Evolutionary conservation across 2,329 filamentous ascomycete genomes (phyloP), one percentile per base, ranked within the genome.

Genomic region (Cercospora sp.): DNA sequence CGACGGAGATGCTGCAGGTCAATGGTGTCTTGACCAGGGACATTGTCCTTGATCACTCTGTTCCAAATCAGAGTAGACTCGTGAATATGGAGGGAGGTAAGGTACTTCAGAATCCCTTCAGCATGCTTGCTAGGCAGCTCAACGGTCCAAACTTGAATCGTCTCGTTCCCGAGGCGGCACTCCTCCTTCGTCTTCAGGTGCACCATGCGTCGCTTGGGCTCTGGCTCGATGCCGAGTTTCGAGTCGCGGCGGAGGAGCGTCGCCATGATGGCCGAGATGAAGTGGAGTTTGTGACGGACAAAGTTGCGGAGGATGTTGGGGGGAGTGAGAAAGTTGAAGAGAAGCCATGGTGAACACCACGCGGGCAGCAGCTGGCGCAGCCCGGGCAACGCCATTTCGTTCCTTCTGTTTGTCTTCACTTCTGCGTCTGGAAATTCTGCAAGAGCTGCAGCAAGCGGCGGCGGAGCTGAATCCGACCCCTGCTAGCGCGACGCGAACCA

Each of bases 101-200:
- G 26, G 79, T 82, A 93, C 91, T 86, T 88, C 76, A 95, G 86
- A 75, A 93, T 86, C 71, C 86, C 84, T 79, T 91, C 92, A 72
- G 91, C 90, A 74, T 86, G 85, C 79, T 89, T 91, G 71, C 89
- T 87, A 58, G 91, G 91, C 65, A 91, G 86, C 75, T 90, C 86
- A 61, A 92, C 90, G 70, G 92, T 87, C 78, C 90, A 91, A 64
- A 89, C 89, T 68, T 87, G 83, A 61, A 90, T 77, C 32, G 82
- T 84, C 72, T 84, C 83, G 40, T 81, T 79, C 63, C 79, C 80
- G 66, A 83, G 82, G 64, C 82, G 81, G 69, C 83, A 81, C 74
- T 85, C 83, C 70, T 83, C 83, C 71, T 82, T 84, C 62, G 83
- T 85, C 74, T 81, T 81, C 68, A 85, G 75, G 49, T 82, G 78